phyloP scores from a whole-genome alignment of 805 yeast species.

The Saturnispora mendoncae region DNA sequence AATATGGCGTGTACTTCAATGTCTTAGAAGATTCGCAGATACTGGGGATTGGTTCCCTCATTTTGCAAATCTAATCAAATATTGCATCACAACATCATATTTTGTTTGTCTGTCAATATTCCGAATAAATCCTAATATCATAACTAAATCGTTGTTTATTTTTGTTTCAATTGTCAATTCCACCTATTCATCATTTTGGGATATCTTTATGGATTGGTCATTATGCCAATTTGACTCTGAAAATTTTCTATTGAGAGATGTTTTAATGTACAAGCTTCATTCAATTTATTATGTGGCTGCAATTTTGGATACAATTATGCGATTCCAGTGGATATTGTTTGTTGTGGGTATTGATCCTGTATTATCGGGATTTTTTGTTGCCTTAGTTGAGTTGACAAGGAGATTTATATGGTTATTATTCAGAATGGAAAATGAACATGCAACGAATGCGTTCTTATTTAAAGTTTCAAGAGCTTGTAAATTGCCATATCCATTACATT shows the following conservation, averaged over 20 bases:
- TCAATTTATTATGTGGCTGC: constrained; percentile 68
- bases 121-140: constrained; percentile 45
- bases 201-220: constrained; percentile 93
- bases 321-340: constrained; percentile 87
- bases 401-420: constrained; percentile 85
- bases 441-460: constrained; percentile 74
- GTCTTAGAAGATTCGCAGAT: constrained; percentile 82
- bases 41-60: constrained; percentile 97
- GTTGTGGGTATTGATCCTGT: constrained; percentile 74
- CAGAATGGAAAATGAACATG: constrained; percentile 94
- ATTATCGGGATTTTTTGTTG: constrained; percentile 71
- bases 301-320: constrained; percentile 57
- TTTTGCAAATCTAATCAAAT: constrained; percentile 78
- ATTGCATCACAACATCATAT: constrained; percentile 55
- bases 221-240: constrained; percentile 57
- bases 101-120: constrained; percentile 67
- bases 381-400: constrained; percentile 71
- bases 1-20: constrained; percentile 84
- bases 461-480: constrained; percentile 86
- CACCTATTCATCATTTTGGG: constrained; percentile 69
- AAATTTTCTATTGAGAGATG: constrained; percentile 57
- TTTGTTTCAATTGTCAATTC: constrained; percentile 69
- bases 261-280: constrained; percentile 53
- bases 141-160: constrained; percentile 44
- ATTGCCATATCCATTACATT: constrained; percentile 57